Base-by-base conservation (phyloP, 164 flowering plant species). In the Sextonia rubra region DNA sequence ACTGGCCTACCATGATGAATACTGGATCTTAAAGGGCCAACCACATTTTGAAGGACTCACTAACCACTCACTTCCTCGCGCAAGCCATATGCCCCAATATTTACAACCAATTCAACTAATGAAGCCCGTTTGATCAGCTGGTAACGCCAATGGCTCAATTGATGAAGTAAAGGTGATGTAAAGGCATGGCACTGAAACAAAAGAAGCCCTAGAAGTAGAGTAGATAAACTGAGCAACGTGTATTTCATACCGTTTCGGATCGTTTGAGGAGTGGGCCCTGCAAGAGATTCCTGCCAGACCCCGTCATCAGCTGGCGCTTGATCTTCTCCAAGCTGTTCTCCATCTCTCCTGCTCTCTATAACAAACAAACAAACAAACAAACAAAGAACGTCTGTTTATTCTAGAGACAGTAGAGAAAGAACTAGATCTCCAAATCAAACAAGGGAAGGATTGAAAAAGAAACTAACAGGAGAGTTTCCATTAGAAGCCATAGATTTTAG, bases 181-280 rank as follows among this genome's bases (percentile, higher is more conserved):
- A 30, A 37, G 44, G 1, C 44, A 37, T 37, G 9, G 44, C 44
- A 37, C 8, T 9, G 11, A 37, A 9, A 61, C 23, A 61, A 61
- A 25, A 20, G 15, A 4, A 58, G 24, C 9, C 1, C 3, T 9
- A 24, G 1, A 27, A 26, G 24, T 12, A 26, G 22, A 27, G 17
- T 61, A 61, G 30, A 20, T 30, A 12, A 22, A 60, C 17, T 25
- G 24, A 78, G 44, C 2, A 2, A 37, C 1, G 1, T 37, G 44
- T 5, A 66, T 52, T 9, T 15, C 69, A 55, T 84, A 95, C 99
- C 73, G 97, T 95, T 82, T 95, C 99, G 44, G 99, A 95, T 82
- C 99, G 89, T 75, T 95, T 95, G 49, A 91, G 90, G 65, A 95
- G 97, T 11, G 99, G 99, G 14, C 99, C 99, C 76, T 95, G 99